Base-by-base conservation (phyloP, 2,329 filamentous ascomycete genomes). In the Zymoseptoria pseudotritici region DNA sequence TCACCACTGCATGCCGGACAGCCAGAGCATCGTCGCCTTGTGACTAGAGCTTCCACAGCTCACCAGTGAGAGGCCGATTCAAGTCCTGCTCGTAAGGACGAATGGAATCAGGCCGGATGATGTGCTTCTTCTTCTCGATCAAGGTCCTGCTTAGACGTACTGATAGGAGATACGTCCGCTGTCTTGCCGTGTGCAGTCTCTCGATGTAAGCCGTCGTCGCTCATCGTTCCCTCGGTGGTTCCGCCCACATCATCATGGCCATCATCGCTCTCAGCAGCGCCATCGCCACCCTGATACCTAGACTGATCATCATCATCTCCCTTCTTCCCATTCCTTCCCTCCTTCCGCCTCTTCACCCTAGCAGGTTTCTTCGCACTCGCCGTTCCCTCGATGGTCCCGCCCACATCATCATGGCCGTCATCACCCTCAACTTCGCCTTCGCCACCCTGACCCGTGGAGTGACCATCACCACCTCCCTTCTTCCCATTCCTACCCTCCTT, bases 361-460 rank as follows among this genome's bases (percentile, higher is more conserved):
- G 67, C 73, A n/a, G 75, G 74, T 60, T 77, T 78, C 69, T 76
- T 77, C 49, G 75, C 36, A 17, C 13, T 46, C 5, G 17, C 36
- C 13, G 36, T n/a, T 2, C 36, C 17, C 5, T 46, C 36, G 17
- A 1, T 46, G 36, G 36, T 46, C 17, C 7, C 36, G 7, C 13
- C 17, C 36, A 17, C 36, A n/a, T 2, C 26, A 29, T 29, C 26
- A 9, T 9, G 26, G 26, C 8, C 26, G 8, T 46, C 13, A 17
- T 55, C 26, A 21, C 24, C 7, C 24, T 20, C 29, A 7, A 10
- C 17, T 7, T 31, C 10, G 6, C 49, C 53, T 13, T 55, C 57
- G 7, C 49, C 49, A 26, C 11, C 36, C 13, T 55, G 20, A 21
- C 26, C 51, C 11, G 22, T 53, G 8, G 31, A 31, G 6, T 11